These are phyloP conservation scores for Glarea lozoyensis DNA, from an alignment of 495 filamentous ascomycete genomes.

Conservation along the genomic window DNA sequence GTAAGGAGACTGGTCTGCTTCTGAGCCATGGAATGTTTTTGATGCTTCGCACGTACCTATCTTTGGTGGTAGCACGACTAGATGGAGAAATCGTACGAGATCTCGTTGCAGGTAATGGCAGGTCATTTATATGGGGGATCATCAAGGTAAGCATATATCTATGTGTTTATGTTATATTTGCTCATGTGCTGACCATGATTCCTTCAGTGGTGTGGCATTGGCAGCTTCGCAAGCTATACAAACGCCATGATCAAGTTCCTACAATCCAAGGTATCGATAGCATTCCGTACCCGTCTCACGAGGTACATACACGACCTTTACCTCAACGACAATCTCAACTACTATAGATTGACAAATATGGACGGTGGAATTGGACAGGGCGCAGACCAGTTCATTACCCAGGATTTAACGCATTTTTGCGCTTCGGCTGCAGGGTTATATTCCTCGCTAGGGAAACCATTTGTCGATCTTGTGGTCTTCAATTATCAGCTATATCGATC, in stretches of 20 bases:
- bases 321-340: slow-evolving; percentile 86
- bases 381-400: slow-evolving; percentile 95
- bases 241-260: slow-evolving; percentile 98
- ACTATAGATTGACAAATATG: slow-evolving; percentile 90
- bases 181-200: too few relatives aligned
- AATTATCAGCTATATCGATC: slow-evolving; percentile 94
- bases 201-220: slow-evolving; percentile 51
- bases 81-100: slow-evolving; percentile 97
- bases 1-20: slow-evolving; percentile 87
- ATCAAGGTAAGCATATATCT: slow-evolving; percentile 46
- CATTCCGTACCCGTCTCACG: slow-evolving; percentile 92
- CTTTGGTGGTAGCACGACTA: slow-evolving; percentile 80
- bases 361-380: slow-evolving; percentile 89
- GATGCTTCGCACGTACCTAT: slow-evolving; percentile 87
- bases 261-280: slow-evolving; percentile 95
- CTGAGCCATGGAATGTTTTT: slow-evolving; percentile 82
- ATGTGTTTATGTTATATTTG: too few relatives aligned
- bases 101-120: slow-evolving; percentile 88
- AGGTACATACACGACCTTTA: slow-evolving; percentile 98
- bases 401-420: slow-evolving; percentile 93
- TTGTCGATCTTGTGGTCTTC: slow-evolving; percentile 93
- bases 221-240: slow-evolving; percentile 75
- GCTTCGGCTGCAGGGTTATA: slow-evolving; percentile 86
- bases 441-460: slow-evolving; percentile 91
- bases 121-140: slow-evolving; percentile 79